Conservation (phyloP, 495 filamentous ascomycete species). For the Rostrohypoxylon terebratum region DNA sequence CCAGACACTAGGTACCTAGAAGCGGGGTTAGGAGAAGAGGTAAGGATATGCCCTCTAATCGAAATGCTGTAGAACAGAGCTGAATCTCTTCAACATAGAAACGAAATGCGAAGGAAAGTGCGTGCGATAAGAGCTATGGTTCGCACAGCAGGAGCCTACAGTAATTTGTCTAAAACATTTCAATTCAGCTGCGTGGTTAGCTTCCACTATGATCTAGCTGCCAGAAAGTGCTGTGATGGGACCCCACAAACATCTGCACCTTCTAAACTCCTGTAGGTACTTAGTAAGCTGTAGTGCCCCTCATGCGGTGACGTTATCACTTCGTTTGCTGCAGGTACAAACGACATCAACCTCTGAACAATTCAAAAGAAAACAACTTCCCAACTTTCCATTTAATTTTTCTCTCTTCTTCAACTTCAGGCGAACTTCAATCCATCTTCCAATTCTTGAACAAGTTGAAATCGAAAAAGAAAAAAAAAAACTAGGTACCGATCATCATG, state of each 20-base stretch:
- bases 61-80: not conserved
- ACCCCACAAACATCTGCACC: constrained; percentile 16
- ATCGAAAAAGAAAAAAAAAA: constrained; percentile 4
- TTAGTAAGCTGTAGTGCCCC: constrained; percentile 25
- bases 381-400: not conserved
- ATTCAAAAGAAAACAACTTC: constrained; percentile 17
- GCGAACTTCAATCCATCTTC: not conserved
- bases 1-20: too few species aligned
- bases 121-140: not conserved
- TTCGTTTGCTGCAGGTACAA: constrained; percentile 44
- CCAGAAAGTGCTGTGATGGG: not conserved
- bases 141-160: not conserved
- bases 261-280: constrained; percentile 17
- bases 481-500: constrained; percentile 25
- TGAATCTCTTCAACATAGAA: not conserved
- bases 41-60: not conserved
- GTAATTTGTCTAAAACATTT: constrained; percentile 13
- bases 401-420: not conserved
- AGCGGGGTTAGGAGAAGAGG: not conserved
- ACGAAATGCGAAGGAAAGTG: not conserved
- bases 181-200: not conserved
- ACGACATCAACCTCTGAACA: constrained; percentile 23
- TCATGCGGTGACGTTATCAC: constrained; percentile 45
- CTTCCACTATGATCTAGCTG: not conserved
- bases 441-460: not conserved